Evolutionary conservation across 2,329 filamentous ascomycete genomes (phyloP), one percentile per base, ranked within the genome.

Genomic region (Fusarium sp.): DNA sequence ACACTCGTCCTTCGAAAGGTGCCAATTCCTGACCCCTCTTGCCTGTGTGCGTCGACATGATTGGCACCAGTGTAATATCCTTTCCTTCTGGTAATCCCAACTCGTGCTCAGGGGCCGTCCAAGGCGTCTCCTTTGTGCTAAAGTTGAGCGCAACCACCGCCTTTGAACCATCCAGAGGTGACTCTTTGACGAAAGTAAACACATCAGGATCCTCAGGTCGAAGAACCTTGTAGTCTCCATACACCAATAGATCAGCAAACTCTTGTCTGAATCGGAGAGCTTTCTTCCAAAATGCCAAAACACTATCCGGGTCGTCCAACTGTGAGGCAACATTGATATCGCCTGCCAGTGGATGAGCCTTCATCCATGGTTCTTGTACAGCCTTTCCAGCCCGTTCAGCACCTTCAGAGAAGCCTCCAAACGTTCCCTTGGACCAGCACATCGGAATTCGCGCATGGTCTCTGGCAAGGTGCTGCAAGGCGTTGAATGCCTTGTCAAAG

Each of bases 381-480:
- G 74, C 20, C 37, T 77, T 73, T 5, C 80, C 80, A 11, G 66
- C 76, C 10, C 74, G 75, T 60, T 84, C 85, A 0, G 82, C 83
- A 0, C 83, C 73, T 50, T 82, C 80, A 0, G 82, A 83, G 68
- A 83, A 84, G 3, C 82, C 82, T 7, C 81, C 82, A 58, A 78
- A 70, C 35, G 78, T 80, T 57, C 65, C 59, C 24, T 74, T 74
- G 22, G 80, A 84, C 92, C 92, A 94, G 65, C 92, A 90, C 68
- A 94, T 89, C 0, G 92, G 92, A 0, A 91, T 88, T n/a, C 92
- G 86, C 0, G 88, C 87, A 77, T 94, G 91, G 74, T 94, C 92
- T 24, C 92, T 73, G 81, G 83, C 62, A 78, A 85, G 63, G 72
- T 83, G 29, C 33, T 82, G 80, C 1, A 84, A 60, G 1, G 81